Percentiles rank a stretch among this genome's conserved stretches.
phyloP scores from a whole-genome alignment of 192 early-diverging fungal species.

The Coemansia sp. region DNA sequence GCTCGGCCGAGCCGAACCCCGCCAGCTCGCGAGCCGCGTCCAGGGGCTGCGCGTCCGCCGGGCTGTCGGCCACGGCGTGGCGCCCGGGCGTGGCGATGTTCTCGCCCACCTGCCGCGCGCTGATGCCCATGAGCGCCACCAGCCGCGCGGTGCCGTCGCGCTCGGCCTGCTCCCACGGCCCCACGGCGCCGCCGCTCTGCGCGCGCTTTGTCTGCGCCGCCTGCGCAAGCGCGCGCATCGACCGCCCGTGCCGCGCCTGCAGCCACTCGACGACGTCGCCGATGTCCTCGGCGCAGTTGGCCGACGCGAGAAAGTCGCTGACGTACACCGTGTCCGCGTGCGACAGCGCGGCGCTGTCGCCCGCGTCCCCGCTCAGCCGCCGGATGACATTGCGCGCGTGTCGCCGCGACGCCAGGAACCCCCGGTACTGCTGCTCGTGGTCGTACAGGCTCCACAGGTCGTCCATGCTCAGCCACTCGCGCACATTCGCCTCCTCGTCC shows the following conservation, averaged over 20 bases:
- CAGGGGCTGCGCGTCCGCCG: constrained; percentile 8
- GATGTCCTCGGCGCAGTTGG: constrained; percentile 60
- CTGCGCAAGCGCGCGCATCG: constrained; percentile 18
- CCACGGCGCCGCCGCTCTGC: constrained; percentile 16
- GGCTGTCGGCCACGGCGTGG: constrained; percentile 14
- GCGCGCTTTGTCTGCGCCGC: constrained; percentile 44
- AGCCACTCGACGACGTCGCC: constrained; percentile 64
- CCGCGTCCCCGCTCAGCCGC: constrained; percentile 40
- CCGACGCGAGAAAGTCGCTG: constrained; percentile 18
- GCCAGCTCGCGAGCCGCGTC: constrained; percentile 29
- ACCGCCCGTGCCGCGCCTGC: constrained; percentile 56
- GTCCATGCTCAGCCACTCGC: constrained; percentile 60
- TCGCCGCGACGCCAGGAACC: constrained; percentile 63
- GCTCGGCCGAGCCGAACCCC: constrained; percentile 24
- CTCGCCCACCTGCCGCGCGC: constrained; percentile 60
- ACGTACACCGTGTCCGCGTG: constrained; percentile 24
- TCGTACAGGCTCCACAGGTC: constrained; percentile 92
- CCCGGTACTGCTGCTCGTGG: constrained; percentile 72
- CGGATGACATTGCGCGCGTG: constrained; percentile 53
- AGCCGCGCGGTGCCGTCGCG: constrained; percentile 47
- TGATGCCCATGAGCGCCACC: constrained; percentile 54
- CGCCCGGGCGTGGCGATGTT: constrained; percentile 56
- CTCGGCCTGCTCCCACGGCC: constrained; percentile 37
- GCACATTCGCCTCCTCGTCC: constrained; percentile 28
- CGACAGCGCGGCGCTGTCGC: neutral